phyloP scores from a whole-genome alignment of 805 yeast genomes.

The Teunomyces pallodes region DNA sequence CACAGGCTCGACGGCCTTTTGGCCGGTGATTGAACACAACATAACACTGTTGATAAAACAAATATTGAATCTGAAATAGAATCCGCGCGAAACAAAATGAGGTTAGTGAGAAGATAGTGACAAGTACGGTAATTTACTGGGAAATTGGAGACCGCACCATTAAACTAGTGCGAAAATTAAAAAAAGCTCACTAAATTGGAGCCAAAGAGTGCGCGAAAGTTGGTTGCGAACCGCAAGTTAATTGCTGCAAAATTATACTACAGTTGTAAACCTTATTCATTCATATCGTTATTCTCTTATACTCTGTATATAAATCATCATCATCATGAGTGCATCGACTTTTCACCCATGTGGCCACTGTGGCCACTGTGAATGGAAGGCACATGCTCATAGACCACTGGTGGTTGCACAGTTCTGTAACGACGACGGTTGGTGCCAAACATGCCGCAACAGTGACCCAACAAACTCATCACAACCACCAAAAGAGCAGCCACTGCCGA shows the following conservation, averaged over 20 bases:
- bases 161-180: too few relatives aligned
- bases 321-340: background rate
- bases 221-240: too few relatives aligned
- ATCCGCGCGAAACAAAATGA: background rate
- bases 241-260: too few relatives aligned
- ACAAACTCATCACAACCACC: slow-evolving; percentile 27
- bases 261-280: too few relatives aligned
- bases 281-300: too few relatives aligned
- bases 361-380: background rate
- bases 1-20: slow-evolving; percentile 67
- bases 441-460: slow-evolving; percentile 44
- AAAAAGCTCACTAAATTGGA: too few relatives aligned
- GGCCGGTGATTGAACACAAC: slow-evolving; percentile 58
- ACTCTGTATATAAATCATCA: background rate
- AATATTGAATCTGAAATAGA: background rate
- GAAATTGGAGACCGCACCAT: too few relatives aligned
- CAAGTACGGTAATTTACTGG: too few relatives aligned
- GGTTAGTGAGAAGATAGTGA: too few relatives aligned
- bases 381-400: slow-evolving; percentile 3
- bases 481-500: slow-evolving; percentile 43
- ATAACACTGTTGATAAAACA: slow-evolving; percentile 8
- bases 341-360: too few relatives aligned
- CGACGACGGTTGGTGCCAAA: slow-evolving; percentile 30
- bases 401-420: slow-evolving; percentile 18
- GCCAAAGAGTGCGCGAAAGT: too few relatives aligned